These are phyloP conservation scores for Tinospora cordifolia DNA, from an alignment of 164 flowering plant species.

Conservation along the genomic window DNA sequence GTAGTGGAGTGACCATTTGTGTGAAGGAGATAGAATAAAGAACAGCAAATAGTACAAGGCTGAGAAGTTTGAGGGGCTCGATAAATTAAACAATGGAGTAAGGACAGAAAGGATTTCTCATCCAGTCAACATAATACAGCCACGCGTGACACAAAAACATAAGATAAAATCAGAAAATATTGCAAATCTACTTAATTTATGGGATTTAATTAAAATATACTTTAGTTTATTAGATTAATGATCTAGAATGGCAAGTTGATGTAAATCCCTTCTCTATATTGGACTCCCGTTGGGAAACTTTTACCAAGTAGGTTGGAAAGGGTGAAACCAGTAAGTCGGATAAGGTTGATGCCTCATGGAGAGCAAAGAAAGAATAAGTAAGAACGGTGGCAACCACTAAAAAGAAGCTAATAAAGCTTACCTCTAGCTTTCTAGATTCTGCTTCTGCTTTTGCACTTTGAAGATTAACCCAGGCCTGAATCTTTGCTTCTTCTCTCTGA, in stretches of 20 bases:
- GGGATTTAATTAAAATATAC: background rate
- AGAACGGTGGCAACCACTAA: background rate
- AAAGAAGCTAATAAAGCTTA: background rate
- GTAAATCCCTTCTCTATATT: too few relatives aligned
- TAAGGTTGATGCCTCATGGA: too few relatives aligned
- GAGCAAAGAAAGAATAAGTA: background rate
- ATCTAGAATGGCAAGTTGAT: too few relatives aligned
- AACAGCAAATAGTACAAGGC: background rate
- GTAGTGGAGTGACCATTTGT: background rate
- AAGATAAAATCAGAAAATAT: background rate
- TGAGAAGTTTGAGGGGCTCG: constrained; percentile 18
- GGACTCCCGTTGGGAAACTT: too few relatives aligned
- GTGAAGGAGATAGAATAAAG: background rate
- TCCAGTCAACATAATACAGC: constrained; percentile 10
- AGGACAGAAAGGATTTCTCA: constrained; percentile 8
- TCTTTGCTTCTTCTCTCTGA: constrained; percentile 83
- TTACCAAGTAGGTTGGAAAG: too few relatives aligned
- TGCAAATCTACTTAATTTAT: background rate
- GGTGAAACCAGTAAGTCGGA: too few relatives aligned
- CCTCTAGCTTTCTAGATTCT: constrained; percentile 79
- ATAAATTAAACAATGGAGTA: constrained; percentile 4
- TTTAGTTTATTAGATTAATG: background rate
- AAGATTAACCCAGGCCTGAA: constrained; percentile 93
- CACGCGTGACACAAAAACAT: background rate
- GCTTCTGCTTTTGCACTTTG: constrained; percentile 96